Conservation (phyloP, 352 stramenopile species). For the Phytophthora boehmeriae region DNA sequence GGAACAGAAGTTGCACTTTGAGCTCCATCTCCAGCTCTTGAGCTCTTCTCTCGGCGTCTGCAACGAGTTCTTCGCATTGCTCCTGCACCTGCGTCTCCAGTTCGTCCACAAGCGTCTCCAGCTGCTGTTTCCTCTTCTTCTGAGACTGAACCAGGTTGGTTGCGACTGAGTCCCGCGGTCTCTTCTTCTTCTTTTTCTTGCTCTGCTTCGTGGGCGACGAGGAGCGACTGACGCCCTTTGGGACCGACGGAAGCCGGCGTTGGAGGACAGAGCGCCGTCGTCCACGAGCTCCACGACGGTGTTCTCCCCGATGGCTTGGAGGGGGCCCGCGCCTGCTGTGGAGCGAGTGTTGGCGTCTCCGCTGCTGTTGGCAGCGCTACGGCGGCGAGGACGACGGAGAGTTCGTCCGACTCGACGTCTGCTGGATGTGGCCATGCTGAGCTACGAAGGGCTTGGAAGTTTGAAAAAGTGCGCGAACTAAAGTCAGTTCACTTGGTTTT, state of each 20-base stretch:
- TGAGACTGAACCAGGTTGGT: slow-evolving; percentile 24
- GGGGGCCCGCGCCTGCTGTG: slow-evolving; percentile 17
- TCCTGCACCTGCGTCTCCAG: slow-evolving; percentile 77
- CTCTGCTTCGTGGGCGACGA: slow-evolving; percentile 34
- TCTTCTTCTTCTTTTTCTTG: slow-evolving; percentile 42
- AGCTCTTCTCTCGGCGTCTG: slow-evolving; percentile 56
- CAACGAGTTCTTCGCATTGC: slow-evolving; percentile 58
- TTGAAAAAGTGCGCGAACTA: slow-evolving; percentile 30
- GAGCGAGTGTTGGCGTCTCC: slow-evolving; percentile 14
- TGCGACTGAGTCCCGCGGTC: slow-evolving; percentile 21
- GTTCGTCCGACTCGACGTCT: slow-evolving; percentile 49
- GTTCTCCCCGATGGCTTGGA: slow-evolving; percentile 72
- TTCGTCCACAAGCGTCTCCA: slow-evolving; percentile 55
- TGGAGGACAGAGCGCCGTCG: slow-evolving; percentile 22
- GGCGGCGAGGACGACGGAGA: slow-evolving; percentile 47
- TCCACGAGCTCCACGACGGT: slow-evolving; percentile 51
- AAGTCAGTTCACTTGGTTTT: no score
- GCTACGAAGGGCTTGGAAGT: slow-evolving; percentile 19
- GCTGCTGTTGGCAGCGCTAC: slow-evolving; percentile 20
- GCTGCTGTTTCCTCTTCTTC: slow-evolving; percentile 49
- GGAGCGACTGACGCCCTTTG: slow-evolving; percentile 7
- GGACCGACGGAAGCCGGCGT: slow-evolving; percentile 4
- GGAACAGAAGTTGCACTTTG: slow-evolving; percentile 78
- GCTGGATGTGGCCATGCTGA: slow-evolving; percentile 39
- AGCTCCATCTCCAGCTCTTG: slow-evolving; percentile 77